Base-by-base conservation (phyloP, 2,329 filamentous ascomycete genomes). In the Lachnellula arida region DNA sequence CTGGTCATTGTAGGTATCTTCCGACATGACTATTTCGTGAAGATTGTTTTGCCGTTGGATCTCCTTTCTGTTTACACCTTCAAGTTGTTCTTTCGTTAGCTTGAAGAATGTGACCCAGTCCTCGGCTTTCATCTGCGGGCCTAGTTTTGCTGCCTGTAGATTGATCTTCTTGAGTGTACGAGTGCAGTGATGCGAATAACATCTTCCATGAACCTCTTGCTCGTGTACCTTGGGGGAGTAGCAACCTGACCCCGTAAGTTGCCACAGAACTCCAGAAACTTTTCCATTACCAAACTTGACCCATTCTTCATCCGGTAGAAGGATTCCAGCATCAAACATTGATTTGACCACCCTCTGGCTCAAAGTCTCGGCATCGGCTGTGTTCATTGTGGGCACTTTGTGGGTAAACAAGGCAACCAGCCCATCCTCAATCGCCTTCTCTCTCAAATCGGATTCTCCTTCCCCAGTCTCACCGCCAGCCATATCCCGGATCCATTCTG, bases 331-430 rank as follows among this genome's bases (percentile, higher is more conserved):
- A 23, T 82, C 80, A 62, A 93, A 82, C 89, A 99, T 94, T 47
- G 86, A 82, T 53, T 84, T 78, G 2, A 96, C 85, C 0, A 96
- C 89, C 42, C 84, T 84, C 56, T 83, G 81, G 59, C 89, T 90
- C 51, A 99, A 78, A 1, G 86, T 87, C 70, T 99, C 94, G 0
- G 94, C 94, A 76, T 99, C 95, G 5, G 93, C 92, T 43, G 94
- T 93, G 65, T 99, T 97, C 91, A 99, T 97, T 0, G 91, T 99
- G 0, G 94, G 92, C 0, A 99, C 91, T 72, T 97, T 97, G 73
- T 89, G 83, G 1, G 90, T 96, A 71, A 99, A 97, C 6, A 99
- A 77, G 32, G 86, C 88, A 43, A 96, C 86, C 43, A 99, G 79
- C 2, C 90, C 92, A 63, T 97, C 92, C 56, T 91, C 87, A 51